A percentile compares a stretch with the other conserved stretches of the same genome.
Evolutionary conservation across 192 early-diverging fungal species (phyloP).

Genomic region (Umbelopsis vinacea): DNA sequence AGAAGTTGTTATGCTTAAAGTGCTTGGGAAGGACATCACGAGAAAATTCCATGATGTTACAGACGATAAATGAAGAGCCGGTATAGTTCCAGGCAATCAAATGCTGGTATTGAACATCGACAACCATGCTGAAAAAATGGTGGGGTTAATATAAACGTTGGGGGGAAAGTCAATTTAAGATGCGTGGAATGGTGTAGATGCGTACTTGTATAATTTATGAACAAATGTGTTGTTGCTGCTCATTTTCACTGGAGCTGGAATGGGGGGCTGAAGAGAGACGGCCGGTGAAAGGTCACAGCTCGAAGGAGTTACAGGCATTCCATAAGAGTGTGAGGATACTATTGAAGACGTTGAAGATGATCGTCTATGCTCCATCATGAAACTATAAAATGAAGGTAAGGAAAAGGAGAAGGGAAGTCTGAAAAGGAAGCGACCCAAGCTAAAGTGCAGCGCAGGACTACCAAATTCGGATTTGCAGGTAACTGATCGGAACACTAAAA

Average conservation of each 20-base stretch:
- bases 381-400: not conserved
- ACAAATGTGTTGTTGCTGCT: conserved; percentile 60
- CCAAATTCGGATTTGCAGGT: conserved; percentile 12
- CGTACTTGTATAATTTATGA: conserved; percentile 62
- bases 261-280: conserved; percentile 44
- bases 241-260: conserved; percentile 42
- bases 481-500: conserved; percentile 1
- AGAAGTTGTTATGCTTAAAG: conserved; percentile 94
- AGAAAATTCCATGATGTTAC: conserved; percentile 90
- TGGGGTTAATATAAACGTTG: not conserved
- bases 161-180: not conserved
- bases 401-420: not conserved
- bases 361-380: conserved; percentile 10
- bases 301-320: conserved; percentile 5
- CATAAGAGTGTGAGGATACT: not conserved
- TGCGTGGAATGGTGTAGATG: not conserved
- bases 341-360: conserved; percentile 14
- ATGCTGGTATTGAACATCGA: conserved; percentile 85
- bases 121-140: conserved; percentile 67
- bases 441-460: conserved; percentile 3
- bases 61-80: conserved; percentile 88
- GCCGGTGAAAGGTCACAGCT: conserved; percentile 10
- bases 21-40: conserved; percentile 90
- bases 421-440: conserved; percentile 2
- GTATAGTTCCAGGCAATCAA: conserved; percentile 89